Percentiles rank a stretch among this genome's conserved stretches.
Evolutionary conservation across 2,329 filamentous ascomycete genomes (phyloP).

Genomic region (Thielaviopsis ethacetica): DNA sequence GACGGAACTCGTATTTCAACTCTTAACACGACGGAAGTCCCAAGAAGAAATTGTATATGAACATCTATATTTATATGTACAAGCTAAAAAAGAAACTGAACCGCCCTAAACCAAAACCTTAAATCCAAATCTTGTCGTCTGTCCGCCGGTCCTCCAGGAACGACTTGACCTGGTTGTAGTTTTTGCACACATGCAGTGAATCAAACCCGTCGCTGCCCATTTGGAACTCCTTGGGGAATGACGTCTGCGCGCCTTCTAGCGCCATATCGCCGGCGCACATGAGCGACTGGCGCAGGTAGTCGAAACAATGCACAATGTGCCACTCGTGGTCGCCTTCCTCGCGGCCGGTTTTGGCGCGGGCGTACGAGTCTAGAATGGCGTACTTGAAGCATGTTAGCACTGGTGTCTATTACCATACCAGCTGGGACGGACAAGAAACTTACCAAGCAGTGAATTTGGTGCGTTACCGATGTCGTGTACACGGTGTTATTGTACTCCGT

Average conservation of each 20-base stretch:
- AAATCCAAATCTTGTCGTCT: constrained; percentile 23
- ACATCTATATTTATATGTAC: background rate
- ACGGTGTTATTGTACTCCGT: constrained; percentile 20
- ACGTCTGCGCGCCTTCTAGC: constrained; percentile 26
- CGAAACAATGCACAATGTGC: constrained; percentile 33
- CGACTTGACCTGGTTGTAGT: constrained; percentile 21
- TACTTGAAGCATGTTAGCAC: constrained; percentile 13
- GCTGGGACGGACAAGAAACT: background rate
- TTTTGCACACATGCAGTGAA: constrained; percentile 26
- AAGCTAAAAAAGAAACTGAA: no score
- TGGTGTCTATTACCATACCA: background rate
- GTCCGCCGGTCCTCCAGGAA: constrained; percentile 21
- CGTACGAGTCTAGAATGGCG: constrained; percentile 22
- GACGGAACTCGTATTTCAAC: background rate
- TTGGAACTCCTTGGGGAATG: constrained; percentile 20
- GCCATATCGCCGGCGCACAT: constrained; percentile 30
- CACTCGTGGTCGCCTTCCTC: constrained; percentile 9
- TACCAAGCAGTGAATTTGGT: constrained; percentile 28
- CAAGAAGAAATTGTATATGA: background rate
- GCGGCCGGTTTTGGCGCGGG: constrained; percentile 12
- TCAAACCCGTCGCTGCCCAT: constrained; percentile 27
- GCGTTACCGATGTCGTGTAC: constrained; percentile 27
- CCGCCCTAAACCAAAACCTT: background rate
- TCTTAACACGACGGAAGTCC: background rate
- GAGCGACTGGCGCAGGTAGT: constrained; percentile 30